A percentile compares a stretch with the other conserved stretches of the same genome.
Evolutionary conservation across 495 filamentous ascomycete genomes (phyloP).

Genomic region (Penicillium taxi): DNA sequence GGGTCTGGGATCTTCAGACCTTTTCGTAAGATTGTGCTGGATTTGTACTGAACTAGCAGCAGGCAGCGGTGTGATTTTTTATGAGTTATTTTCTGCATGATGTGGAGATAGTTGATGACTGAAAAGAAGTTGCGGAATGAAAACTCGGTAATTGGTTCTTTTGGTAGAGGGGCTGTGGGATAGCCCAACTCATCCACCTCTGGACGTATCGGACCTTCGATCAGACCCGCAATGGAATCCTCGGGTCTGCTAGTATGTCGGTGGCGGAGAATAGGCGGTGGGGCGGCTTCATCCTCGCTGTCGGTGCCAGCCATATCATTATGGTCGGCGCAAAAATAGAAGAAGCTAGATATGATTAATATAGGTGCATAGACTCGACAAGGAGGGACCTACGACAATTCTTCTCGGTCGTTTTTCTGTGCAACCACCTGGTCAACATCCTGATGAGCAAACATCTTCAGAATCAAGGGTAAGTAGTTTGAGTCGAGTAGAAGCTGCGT

Average conservation of each 20-base stretch:
- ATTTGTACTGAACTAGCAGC: slow-evolving; percentile 90
- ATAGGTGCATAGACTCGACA: not conserved
- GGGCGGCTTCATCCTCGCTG: slow-evolving; percentile 65
- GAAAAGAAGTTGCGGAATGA: slow-evolving; percentile 92
- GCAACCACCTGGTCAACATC: slow-evolving; percentile 86
- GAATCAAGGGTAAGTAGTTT: slow-evolving; percentile 83
- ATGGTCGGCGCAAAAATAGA: slow-evolving; percentile 68
- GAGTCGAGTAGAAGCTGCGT: slow-evolving; percentile 88
- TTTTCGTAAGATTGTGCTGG: slow-evolving; percentile 78
- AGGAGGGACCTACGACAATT: slow-evolving; percentile 57
- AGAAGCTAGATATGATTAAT: slow-evolving; percentile 51
- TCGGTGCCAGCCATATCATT: slow-evolving; percentile 36
- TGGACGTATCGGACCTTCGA: slow-evolving; percentile 45
- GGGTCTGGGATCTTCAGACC: slow-evolving; percentile 83
- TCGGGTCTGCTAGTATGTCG: slow-evolving; percentile 29
- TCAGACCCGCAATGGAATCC: slow-evolving; percentile 26
- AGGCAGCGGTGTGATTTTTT: slow-evolving; percentile 89
- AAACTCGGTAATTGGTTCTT: slow-evolving; percentile 79
- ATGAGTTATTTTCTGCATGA: slow-evolving; percentile 96
- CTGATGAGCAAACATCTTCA: slow-evolving; percentile 89
- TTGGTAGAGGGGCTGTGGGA: slow-evolving; percentile 53
- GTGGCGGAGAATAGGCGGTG: slow-evolving; percentile 68
- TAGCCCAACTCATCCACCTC: slow-evolving; percentile 87
- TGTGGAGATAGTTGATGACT: slow-evolving; percentile 83
- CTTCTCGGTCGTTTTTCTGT: slow-evolving; percentile 71